A percentile compares a stretch with the other conserved stretches of the same genome.
These are phyloP conservation scores for Xerocomellus intermedius DNA, from an alignment of 768 basidiomycete genomes.

Conservation along the genomic window DNA sequence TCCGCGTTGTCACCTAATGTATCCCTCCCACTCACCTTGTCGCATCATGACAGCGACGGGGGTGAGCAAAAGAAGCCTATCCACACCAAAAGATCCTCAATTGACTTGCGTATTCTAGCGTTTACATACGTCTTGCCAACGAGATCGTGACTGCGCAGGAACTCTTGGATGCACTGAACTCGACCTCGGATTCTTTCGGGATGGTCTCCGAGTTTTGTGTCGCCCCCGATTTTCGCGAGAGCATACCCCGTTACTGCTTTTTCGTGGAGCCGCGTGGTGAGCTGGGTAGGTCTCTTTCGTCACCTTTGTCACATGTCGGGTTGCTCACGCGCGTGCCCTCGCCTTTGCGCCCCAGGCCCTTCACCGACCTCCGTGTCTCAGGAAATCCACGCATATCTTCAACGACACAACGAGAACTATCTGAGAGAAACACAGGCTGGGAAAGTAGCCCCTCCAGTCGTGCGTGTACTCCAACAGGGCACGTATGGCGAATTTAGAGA, in stretches of 20 bases:
- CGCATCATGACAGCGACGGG: conserved; percentile 14
- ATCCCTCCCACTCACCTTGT: neutral
- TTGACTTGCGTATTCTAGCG: conserved; percentile 1
- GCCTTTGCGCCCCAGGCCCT: neutral
- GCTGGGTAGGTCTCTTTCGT: conserved; percentile 3
- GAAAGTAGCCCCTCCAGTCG: conserved; percentile 9
- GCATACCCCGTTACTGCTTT: conserved; percentile 17
- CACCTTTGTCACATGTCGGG: neutral
- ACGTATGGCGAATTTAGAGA: conserved; percentile 21
- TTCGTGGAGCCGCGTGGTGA: conserved; percentile 17
- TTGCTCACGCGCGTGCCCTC: neutral
- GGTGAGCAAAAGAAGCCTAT: conserved; percentile 8
- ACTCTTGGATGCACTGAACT: conserved; percentile 14
- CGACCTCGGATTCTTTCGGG: conserved; percentile 17
- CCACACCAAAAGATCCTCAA: neutral
- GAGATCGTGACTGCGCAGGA: conserved; percentile 25
- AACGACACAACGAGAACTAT: conserved; percentile 17
- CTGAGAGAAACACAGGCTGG: conserved; percentile 5
- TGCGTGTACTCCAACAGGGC: conserved; percentile 18
- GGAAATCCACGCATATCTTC: conserved; percentile 8
- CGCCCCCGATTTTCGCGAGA: conserved; percentile 17
- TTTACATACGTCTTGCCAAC: conserved; percentile 19
- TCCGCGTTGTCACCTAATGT: neutral
- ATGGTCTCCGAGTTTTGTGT: conserved; percentile 23
- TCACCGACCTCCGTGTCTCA: conserved; percentile 2